Percentiles rank a stretch among this genome's conserved stretches.
Conservation (phyloP, 2,329 filamentous ascomycete genomes). For the Clonostachys byssicola region DNA sequence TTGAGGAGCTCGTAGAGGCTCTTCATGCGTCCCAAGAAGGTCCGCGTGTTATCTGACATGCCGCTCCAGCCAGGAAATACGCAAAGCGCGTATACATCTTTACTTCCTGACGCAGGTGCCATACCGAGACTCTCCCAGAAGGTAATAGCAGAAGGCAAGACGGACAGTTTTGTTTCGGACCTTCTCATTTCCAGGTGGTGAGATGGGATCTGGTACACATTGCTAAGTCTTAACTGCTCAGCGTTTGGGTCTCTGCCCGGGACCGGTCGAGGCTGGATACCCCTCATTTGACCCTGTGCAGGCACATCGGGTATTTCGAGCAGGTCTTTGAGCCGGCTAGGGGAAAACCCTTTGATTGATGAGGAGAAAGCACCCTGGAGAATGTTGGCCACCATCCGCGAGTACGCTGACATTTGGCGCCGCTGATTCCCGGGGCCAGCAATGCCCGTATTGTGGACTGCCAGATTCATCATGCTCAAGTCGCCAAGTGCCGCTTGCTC, state of each 20-base stretch:
- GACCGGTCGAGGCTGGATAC: conserved; percentile 43
- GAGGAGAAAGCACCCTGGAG: conserved; percentile 20
- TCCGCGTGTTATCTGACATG: conserved; percentile 53
- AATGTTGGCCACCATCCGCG: conserved; percentile 43
- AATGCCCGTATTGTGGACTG: conserved; percentile 9
- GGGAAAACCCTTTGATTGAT: conserved; percentile 6
- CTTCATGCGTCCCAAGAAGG: conserved; percentile 64
- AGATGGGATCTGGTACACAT: conserved; percentile 58
- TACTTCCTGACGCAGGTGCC: conserved; percentile 64
- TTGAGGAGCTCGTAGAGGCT: conserved; percentile 71
- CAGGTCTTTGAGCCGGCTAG: conserved; percentile 38
- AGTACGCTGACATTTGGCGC: conserved; percentile 33
- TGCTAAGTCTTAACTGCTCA: conserved; percentile 44
- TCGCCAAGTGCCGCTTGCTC: conserved; percentile 60
- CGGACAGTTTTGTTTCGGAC: conserved; percentile 64
- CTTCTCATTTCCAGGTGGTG: conserved; percentile 72
- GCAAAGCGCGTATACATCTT: conserved; percentile 68
- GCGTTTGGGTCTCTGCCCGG: conserved; percentile 32
- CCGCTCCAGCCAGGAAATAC: conserved; percentile 65
- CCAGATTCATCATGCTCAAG: conserved; percentile 24
- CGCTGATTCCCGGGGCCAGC: conserved; percentile 24
- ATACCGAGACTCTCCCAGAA: conserved; percentile 84
- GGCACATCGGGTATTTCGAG: conserved; percentile 55
- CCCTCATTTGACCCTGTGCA: conserved; percentile 43
- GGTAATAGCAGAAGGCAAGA: conserved; percentile 68